phyloP scores from a whole-genome alignment of 805 yeast genomes.

The Pichia nanzhaoensis region DNA sequence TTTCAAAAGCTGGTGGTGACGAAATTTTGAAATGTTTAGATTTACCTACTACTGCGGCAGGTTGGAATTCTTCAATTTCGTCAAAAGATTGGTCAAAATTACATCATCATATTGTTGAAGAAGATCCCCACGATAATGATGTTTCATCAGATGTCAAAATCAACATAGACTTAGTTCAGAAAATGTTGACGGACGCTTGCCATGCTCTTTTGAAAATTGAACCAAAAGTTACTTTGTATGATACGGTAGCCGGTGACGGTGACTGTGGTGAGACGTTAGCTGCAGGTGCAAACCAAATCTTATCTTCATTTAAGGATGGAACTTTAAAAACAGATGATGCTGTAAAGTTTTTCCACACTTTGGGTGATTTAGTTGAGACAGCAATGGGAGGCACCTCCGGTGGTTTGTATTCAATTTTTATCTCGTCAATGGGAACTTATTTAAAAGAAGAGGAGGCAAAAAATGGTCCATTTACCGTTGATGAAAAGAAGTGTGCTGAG shows the following conservation, averaged over 20 bases:
- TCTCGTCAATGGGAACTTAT: constrained; percentile 64
- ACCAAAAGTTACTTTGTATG: constrained; percentile 78
- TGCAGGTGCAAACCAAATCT: constrained; percentile 71
- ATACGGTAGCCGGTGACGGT: constrained; percentile 91
- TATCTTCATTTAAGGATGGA: constrained; percentile 40
- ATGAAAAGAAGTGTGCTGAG: constrained; percentile 35
- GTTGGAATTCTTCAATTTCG: constrained; percentile 55
- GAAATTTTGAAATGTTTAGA: constrained; percentile 54
- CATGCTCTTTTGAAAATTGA: constrained; percentile 54
- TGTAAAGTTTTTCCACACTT: constrained; percentile 53
- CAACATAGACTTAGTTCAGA: constrained; percentile 25
- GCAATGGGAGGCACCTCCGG: constrained; percentile 99
- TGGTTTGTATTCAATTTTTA: constrained; percentile 79
- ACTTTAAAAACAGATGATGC: constrained; percentile 40
- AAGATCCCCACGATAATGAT: constrained; percentile 18
- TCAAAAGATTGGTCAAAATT: constrained; percentile 18
- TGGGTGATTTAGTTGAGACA: constrained; percentile 75
- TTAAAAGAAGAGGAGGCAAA: constrained; percentile 34
- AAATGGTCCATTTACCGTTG: constrained; percentile 26
- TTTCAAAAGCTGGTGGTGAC: constrained; percentile 43
- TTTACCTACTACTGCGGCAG: constrained; percentile 70
- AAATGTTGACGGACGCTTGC: constrained; percentile 43
- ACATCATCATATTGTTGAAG: constrained; percentile 21
- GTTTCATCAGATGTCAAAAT: constrained; percentile 23
- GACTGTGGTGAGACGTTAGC: constrained; percentile 93